A percentile compares a stretch with the other conserved stretches of the same genome.
Evolutionary conservation across 768 basidiomycete species (phyloP).

Genomic region (Neoboletus subvelutipes): DNA sequence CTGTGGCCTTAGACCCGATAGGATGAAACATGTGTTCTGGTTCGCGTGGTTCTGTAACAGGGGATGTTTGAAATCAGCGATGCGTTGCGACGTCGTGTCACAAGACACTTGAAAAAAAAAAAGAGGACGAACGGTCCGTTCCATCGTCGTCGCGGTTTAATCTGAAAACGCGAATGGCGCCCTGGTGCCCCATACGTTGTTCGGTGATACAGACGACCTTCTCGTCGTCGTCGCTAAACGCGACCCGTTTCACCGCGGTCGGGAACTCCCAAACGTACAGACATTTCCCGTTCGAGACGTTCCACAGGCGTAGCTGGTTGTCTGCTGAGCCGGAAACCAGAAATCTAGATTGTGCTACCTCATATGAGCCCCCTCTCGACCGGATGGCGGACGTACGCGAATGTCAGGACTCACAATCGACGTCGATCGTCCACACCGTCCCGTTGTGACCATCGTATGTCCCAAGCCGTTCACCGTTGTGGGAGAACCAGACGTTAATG

Average conservation of each 20-base stretch:
- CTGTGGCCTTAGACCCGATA: constrained; percentile 93
- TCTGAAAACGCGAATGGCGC: constrained; percentile 86
- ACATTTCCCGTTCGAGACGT: constrained; percentile 85
- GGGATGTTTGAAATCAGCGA: constrained; percentile 3
- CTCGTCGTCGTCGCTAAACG: constrained; percentile 83
- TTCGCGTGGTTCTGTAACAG: constrained; percentile 63
- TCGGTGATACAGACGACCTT: constrained; percentile 93
- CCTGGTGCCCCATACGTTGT: constrained; percentile 92
- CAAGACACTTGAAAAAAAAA: neutral
- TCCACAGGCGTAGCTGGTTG: constrained; percentile 90
- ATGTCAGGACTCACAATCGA: constrained; percentile 71
- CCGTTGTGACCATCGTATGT: constrained; percentile 98
- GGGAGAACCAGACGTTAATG: constrained; percentile 96
- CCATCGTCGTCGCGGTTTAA: constrained; percentile 84
- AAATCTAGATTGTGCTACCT: constrained; percentile 74
- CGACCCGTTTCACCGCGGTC: constrained; percentile 94
- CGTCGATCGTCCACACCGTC: constrained; percentile 93
- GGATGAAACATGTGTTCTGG: constrained; percentile 82
- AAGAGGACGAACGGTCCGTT: constrained; percentile 62
- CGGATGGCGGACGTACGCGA: neutral
- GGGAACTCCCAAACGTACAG: constrained; percentile 97
- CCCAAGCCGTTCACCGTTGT: constrained; percentile 95
- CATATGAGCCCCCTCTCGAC: neutral
- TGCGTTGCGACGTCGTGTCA: neutral
- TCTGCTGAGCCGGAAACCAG: constrained; percentile 93